Evolutionary conservation across 495 filamentous ascomycete species (phyloP), one percentile per base, ranked within the genome.

Genomic region (Penicillium samsonianum): DNA sequence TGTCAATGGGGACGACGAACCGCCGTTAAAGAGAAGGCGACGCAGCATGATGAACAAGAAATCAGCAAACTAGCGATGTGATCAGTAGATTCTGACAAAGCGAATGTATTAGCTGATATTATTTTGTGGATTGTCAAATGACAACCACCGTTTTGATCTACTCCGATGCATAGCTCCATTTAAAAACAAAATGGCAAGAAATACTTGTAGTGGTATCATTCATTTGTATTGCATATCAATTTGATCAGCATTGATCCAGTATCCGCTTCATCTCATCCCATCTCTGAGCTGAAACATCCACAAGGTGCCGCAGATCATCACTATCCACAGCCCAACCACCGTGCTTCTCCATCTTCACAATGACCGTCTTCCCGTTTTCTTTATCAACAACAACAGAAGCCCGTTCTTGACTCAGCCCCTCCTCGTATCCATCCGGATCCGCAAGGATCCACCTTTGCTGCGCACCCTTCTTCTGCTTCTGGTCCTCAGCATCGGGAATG

Each of bases 401-500:
- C 16, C 72, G 77, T 76, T 98, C 94, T 46, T 83, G 75, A 67
- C 87, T 92, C 31, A 96, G 60, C 2, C 75, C 82, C 74, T 97
- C 94, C 73, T 98, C 94, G 58, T 94, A 87, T 30, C 88, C 82
- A 80, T 98, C 94, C 35, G 90, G 89, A 74, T 98, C 94, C 11
- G 86, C 83, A 49, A 98, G 71, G 3, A 97, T 73, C 91, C 90
- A 94, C 46, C 78, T 80, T 68, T 80, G 73, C 44, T 78, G 78
- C n/a, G 60, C 53, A 5, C 68, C 74, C 71, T 64, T 73, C 57
- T 51, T 65, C 44, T 67, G 63, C 28, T 43, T 60, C 31, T 76
- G 65, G 57, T 75, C 73, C 17, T 79, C 76, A 9, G 69, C 73
- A 60, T 74, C 65, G 3, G 73, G 74, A 52, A 79, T 63, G 43